Base-by-base conservation (phyloP, 2,329 filamentous ascomycete genomes). In the Aspergillus versicolor region DNA sequence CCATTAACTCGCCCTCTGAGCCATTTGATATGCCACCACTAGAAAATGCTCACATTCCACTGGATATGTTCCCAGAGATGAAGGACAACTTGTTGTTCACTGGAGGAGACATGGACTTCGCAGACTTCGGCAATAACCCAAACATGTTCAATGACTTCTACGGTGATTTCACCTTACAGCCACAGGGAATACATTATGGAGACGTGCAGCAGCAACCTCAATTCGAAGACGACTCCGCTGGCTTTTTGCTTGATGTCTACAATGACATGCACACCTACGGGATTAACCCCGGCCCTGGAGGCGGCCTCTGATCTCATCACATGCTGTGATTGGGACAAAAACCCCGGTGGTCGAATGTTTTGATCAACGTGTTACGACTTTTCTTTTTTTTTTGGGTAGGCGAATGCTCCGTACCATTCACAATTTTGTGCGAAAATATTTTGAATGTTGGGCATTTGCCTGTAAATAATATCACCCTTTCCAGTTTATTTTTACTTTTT, bases 181-280 rank as follows among this genome's bases (percentile, higher is more conserved):
- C 55, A 13, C 55, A 57, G 40, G 43, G 34, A 5, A 30, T 57
- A 34, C 50, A 50, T 32, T 57, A 54, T 19, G 50, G 44, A 40
- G 55, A 57, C 9, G 9, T 54, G 3, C 51, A 44, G 27, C 50
- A 52, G 30, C 49, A 53, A 38, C 55, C 55, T 50, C 50, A 53
- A n/a, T 57, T 50, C 27, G 49, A 54, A 24, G 55, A 53, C 22
- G 45, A 57, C 44, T 57, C 55, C 6, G 55, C 50, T 50, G 40
- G 38, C n/a, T 57, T 57, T 24, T 41, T 57, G 17, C 45, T 57
- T 17, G 55, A 57, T 46, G 47, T 54, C 21, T 57, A 57, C 41
- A 57, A 57, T n/a, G 55, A 57, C 19, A 57, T 57, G 55, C 38
- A 54, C 46, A 50, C 50, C 5, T 57, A 57, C 45, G 55, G 55